Conservation (phyloP, 805 yeast genomes). For the Yueomyces sinensis region DNA sequence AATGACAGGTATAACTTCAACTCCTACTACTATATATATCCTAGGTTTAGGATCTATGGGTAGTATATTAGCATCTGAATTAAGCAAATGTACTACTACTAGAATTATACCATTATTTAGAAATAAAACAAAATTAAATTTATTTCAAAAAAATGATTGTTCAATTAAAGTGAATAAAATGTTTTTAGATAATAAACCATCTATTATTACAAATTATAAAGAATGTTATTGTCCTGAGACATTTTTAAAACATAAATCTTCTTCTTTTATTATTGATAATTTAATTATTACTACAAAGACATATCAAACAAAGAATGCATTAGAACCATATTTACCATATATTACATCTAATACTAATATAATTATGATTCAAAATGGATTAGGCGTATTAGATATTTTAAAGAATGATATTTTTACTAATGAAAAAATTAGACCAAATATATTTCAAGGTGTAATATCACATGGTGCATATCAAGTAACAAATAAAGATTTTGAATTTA, state of each 20-base stretch:
- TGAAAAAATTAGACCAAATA: constrained; percentile 32
- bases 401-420: constrained; percentile 42
- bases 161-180: background rate
- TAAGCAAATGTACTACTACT: constrained; percentile 12
- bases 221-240: constrained; percentile 2
- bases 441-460: constrained; percentile 66
- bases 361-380: constrained; percentile 75
- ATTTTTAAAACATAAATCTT: constrained; percentile 7
- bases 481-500: constrained; percentile 28
- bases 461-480: constrained; percentile 63
- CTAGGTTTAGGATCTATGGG: constrained; percentile 27
- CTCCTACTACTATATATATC: constrained; percentile 17
- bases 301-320: constrained; percentile 53
- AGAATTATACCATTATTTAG: constrained; percentile 21
- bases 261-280: constrained; percentile 28
- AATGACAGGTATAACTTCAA: no score
- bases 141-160: background rate
- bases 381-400: constrained; percentile 61
- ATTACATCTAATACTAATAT: constrained; percentile 45
- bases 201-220: constrained; percentile 2
- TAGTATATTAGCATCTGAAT: constrained; percentile 17
- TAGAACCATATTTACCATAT: constrained; percentile 37
- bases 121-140: constrained; percentile 12
- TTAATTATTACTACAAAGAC: constrained; percentile 73
- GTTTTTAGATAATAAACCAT: background rate